phyloP scores from a whole-genome alignment of 176 grass and related monocot species.

The Musa itinerans region DNA sequence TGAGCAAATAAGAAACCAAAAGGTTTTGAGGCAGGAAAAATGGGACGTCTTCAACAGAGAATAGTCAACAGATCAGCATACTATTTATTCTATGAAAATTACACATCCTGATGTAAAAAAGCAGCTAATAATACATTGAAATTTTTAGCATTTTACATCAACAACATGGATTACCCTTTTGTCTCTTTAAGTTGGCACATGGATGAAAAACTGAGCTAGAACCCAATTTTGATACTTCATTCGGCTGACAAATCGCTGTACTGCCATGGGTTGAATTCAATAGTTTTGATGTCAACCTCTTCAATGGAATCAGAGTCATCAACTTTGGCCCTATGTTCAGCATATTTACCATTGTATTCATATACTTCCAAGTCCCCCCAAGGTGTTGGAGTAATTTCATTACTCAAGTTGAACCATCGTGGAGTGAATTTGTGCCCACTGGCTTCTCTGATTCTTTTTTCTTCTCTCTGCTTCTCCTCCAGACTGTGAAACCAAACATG shows the following conservation, averaged over 20 bases:
- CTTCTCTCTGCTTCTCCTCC: conserved; percentile 76
- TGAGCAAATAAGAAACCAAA: too few species aligned
- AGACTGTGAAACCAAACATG: conserved; percentile 35
- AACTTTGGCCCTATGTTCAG: conserved; percentile 47
- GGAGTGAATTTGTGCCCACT: conserved; percentile 62
- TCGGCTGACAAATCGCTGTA: conserved; percentile 35
- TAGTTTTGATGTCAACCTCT: conserved; percentile 34
- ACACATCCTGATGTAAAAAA: background rate
- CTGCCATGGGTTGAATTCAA: conserved; percentile 88
- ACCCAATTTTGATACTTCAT: conserved; percentile 18
- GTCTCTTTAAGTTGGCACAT: background rate
- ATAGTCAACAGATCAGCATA: too few species aligned
- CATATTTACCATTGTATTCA: conserved; percentile 71
- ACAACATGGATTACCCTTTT: background rate
- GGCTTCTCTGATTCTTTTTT: conserved; percentile 64
- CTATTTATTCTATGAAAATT: background rate
- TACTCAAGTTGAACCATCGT: conserved; percentile 68
- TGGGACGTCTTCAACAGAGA: too few species aligned
- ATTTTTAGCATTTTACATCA: background rate
- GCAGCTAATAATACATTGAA: background rate
- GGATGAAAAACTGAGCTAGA: background rate
- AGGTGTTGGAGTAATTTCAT: conserved; percentile 44
- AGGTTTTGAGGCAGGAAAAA: too few species aligned
- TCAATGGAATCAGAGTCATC: conserved; percentile 27
- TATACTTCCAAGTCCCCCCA: conserved; percentile 92